Conservation (phyloP, 805 yeast species). For the Metschnikowia cerradonensis region DNA sequence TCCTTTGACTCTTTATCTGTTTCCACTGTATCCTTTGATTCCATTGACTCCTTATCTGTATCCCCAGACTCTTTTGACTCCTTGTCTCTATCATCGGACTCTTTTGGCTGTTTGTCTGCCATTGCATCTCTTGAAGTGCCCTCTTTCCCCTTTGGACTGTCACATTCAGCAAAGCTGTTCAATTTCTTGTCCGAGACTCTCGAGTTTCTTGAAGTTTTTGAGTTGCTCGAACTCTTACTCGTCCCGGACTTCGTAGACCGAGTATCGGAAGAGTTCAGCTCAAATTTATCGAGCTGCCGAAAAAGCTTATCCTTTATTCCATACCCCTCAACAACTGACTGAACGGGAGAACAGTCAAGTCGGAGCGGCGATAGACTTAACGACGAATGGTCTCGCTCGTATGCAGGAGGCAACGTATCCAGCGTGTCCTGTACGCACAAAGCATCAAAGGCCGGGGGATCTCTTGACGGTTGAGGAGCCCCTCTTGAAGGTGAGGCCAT, state of each 20-base stretch:
- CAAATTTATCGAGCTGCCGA: constrained; percentile 9
- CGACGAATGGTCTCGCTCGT: constrained; percentile 4
- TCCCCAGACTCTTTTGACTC: too few relatives aligned
- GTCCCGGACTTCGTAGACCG: not conserved
- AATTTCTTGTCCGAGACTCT: not conserved
- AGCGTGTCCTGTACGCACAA: constrained; percentile 8
- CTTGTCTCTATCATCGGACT: too few relatives aligned
- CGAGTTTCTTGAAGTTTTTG: not conserved
- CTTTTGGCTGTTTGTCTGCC: too few relatives aligned
- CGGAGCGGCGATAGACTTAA: constrained; percentile 14
- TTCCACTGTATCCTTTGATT: too few relatives aligned
- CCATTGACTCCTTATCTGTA: too few relatives aligned
- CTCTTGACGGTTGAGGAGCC: constrained; percentile 10
- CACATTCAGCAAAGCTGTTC: too few relatives aligned
- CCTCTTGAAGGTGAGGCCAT: constrained; percentile 7
- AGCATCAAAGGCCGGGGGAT: constrained; percentile 16
- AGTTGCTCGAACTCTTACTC: not conserved
- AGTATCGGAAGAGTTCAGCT: not conserved
- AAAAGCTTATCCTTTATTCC: constrained; percentile 14
- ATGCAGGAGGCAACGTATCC: constrained; percentile 17
- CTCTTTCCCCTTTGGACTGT: too few relatives aligned
- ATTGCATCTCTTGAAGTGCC: too few relatives aligned
- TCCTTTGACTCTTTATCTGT: not conserved
- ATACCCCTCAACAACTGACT: not conserved
- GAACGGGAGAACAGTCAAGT: constrained; percentile 5